These are phyloP conservation scores for Cercospora nicotianae DNA, from an alignment of 2,329 filamentous ascomycete genomes.

Conservation along the genomic window DNA sequence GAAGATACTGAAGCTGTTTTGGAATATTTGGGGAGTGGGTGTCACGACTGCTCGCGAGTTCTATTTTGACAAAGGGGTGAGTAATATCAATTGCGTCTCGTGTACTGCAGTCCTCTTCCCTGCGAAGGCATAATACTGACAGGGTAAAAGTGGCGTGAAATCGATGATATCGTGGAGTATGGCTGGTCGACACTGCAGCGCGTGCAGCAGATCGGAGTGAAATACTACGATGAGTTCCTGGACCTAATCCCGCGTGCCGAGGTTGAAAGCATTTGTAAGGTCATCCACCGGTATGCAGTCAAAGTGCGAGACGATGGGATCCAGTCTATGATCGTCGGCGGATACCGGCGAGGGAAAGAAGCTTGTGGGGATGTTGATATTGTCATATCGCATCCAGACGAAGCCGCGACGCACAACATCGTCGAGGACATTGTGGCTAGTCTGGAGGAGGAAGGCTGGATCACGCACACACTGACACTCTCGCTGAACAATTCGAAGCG, in stretches of 20 bases:
- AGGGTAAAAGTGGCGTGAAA: conserved; percentile 62
- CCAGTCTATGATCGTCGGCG: conserved; percentile 69
- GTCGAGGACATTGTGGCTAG: conserved; percentile 68
- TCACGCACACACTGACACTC: conserved; percentile 79
- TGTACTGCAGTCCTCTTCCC: background rate
- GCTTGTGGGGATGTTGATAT: conserved; percentile 81
- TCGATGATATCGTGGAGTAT: conserved; percentile 82
- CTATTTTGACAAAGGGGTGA: conserved; percentile 64
- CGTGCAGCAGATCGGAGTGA: conserved; percentile 89
- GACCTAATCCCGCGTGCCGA: conserved; percentile 70
- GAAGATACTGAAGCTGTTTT: conserved; percentile 67
- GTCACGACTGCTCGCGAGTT: conserved; percentile 78
- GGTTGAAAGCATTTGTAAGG: conserved; percentile 66
- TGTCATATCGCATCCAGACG: conserved; percentile 75
- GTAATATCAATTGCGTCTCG: background rate
- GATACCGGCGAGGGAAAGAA: conserved; percentile 76
- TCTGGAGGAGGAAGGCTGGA: conserved; percentile 67
- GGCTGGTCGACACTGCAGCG: conserved; percentile 74
- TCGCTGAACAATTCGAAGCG: conserved; percentile 70
- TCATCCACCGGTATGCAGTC: conserved; percentile 67
- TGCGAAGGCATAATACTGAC: background rate
- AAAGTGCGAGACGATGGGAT: conserved; percentile 56
- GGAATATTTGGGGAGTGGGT: conserved; percentile 89
- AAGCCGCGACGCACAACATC: conserved; percentile 67
- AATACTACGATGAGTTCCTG: conserved; percentile 86